A percentile compares a stretch with the other conserved stretches of the same genome.
Conservation (phyloP, 306 rosid genomes). For the Cicer chorassanicum region DNA sequence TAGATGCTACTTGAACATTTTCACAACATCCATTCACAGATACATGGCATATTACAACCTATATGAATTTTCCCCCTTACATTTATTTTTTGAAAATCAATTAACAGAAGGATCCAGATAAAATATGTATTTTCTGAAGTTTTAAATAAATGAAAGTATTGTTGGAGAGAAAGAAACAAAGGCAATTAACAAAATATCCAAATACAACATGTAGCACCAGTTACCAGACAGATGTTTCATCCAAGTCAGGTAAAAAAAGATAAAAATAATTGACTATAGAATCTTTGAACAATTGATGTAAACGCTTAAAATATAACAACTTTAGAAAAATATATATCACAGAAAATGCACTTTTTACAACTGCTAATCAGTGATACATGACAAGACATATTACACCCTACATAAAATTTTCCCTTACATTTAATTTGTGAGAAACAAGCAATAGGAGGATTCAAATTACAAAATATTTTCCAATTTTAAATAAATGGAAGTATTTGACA, state of each 20-base stretch:
- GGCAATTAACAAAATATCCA: constrained; percentile 8
- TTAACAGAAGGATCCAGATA: constrained; percentile 28
- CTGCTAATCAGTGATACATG: neutral
- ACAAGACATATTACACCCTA: constrained; percentile 23
- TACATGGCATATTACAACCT: constrained; percentile 26
- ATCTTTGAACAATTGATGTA: constrained; percentile 32
- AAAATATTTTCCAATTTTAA: constrained; percentile 25
- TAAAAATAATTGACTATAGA: constrained; percentile 5
- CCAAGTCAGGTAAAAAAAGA: neutral
- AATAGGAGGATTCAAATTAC: constrained; percentile 30
- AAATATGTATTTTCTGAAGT: neutral
- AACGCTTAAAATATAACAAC: constrained; percentile 25
- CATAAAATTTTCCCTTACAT: constrained; percentile 10
- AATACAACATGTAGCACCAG: constrained; percentile 29
- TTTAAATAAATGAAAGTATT: constrained; percentile 28
- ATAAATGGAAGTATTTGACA: constrained; percentile 19
- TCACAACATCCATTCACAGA: constrained; percentile 9
- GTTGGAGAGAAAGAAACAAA: constrained; percentile 18
- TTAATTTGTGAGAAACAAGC: constrained; percentile 18
- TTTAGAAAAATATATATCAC: constrained; percentile 17
- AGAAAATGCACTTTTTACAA: constrained; percentile 29
- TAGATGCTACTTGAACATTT: constrained; percentile 7
- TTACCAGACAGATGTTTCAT: constrained; percentile 1
- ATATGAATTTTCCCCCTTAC: constrained; percentile 10
- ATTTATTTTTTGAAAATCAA: constrained; percentile 20